Evolutionary conservation across 1,139 yeast species (phyloP), one percentile per base, ranked within the genome.

Genomic region (Kurtzmaniella quercitrusa): DNA sequence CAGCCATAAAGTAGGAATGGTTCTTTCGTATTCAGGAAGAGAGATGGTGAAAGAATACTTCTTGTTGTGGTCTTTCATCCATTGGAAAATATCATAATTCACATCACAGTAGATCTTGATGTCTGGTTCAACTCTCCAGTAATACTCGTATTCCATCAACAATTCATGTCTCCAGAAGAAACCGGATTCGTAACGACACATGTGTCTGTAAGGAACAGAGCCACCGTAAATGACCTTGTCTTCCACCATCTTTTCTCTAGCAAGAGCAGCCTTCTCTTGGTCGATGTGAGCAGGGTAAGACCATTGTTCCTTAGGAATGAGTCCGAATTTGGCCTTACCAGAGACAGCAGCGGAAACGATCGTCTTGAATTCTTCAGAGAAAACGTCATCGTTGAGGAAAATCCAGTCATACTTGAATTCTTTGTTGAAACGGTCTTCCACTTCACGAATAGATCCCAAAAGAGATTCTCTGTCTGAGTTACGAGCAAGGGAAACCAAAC

Each of bases 41-140:
- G 96, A 74, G 50, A 90, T 79, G 39, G 94, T 85, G 65, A 86
- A 89, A 14, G 90, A 85, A 59, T 89, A 89, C 48, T 72, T 77
- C 67, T 84, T 82, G 48, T 78, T 71, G 60, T 86, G 83, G 47
- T 81, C 87, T 49, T 79, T 77, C 94, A 89, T 83, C 64, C 77
- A 85, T 63, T 81, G 81, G 74, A 89, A 89, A 37, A 87, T 74
- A 63, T 89, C 96, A 59, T 87, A 85, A 57, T 84, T 82, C 52
- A 89, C 72, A 60, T 88, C 93, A 70, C 96, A 89, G 62, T 68
- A 84, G 46, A 88, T 73, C 56, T 77, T 73, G 59, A 87, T 79
- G 57, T 84, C 91, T 27, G 96, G 96, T 65, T 90, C 97, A 46
- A 90, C 96, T 65, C 97, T 82, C 96, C 97, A 90, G 70, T 88